phyloP scores from a whole-genome alignment of 2,329 filamentous ascomycete genomes.

The Phaeophleospora eucalypticola region DNA sequence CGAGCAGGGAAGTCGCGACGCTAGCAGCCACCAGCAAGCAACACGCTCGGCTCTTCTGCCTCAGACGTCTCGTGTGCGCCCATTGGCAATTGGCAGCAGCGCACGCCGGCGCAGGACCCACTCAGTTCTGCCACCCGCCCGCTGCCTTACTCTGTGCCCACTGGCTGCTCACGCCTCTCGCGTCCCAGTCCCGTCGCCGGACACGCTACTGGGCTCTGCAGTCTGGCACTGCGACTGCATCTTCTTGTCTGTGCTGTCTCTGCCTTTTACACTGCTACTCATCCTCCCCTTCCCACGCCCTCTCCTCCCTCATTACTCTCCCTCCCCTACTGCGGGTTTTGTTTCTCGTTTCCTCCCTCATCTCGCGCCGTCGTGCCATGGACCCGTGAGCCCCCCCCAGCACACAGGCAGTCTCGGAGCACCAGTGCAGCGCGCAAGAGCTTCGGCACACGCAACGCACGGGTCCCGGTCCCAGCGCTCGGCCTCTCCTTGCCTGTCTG shows the following conservation, averaged over 20 bases:
- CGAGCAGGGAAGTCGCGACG: background rate
- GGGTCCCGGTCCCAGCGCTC: background rate
- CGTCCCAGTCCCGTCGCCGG: no score
- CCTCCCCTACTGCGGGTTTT: background rate
- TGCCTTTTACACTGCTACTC: background rate
- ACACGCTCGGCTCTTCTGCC: no score
- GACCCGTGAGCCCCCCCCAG: background rate
- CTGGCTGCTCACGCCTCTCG: no score
- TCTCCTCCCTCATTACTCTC: background rate
- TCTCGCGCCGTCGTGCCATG: background rate
- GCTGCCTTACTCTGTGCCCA: no score
- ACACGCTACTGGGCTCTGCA: no score
- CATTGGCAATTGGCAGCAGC: no score
- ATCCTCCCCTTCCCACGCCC: background rate
- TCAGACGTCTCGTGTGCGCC: no score
- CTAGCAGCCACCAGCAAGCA: background rate
- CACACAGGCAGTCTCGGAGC: background rate
- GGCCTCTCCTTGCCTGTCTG: background rate
- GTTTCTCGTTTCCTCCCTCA: background rate
- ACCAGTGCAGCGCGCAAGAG: background rate
- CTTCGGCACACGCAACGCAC: background rate
- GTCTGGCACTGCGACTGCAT: no score
- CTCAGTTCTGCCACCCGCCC: no score
- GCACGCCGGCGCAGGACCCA: no score
- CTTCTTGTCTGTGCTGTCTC: no score